Conservation (phyloP, 2,329 filamentous ascomycete genomes). For the Aureobasidium vineae region DNA sequence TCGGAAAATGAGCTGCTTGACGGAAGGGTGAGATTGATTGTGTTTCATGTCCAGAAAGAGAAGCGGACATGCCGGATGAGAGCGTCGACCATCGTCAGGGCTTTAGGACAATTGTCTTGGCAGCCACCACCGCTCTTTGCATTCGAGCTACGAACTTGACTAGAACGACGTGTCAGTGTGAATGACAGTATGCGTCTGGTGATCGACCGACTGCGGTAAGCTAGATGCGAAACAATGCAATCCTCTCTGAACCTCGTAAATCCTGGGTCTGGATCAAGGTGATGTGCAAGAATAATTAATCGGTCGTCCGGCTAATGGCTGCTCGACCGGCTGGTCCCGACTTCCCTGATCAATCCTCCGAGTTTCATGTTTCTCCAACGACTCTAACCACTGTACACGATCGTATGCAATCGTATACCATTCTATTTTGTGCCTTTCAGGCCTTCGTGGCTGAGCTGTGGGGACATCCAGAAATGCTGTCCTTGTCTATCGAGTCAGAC, state of each 20-base stretch:
- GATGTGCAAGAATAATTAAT: background rate
- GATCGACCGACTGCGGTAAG: background rate
- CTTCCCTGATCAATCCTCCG: slow-evolving; percentile 3
- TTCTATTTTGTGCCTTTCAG: background rate
- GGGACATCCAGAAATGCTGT: background rate
- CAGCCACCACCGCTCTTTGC: background rate
- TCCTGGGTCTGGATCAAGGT: background rate
- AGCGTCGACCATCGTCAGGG: background rate
- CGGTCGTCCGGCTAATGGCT: slow-evolving; percentile 14
- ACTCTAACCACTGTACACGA: background rate
- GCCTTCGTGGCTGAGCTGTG: slow-evolving; percentile 11
- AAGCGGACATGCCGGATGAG: background rate
- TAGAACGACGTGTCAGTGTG: background rate
- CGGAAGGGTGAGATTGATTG: slow-evolving; percentile 11
- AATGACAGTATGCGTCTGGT: background rate
- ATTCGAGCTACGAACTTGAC: background rate
- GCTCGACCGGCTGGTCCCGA: slow-evolving; percentile 13
- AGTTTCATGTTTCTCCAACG: slow-evolving; percentile 12
- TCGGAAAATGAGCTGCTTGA: slow-evolving; percentile 9
- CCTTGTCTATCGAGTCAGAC: background rate
- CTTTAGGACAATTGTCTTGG: background rate
- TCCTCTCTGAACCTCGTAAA: too few relatives aligned
- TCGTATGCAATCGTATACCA: background rate
- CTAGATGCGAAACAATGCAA: too few relatives aligned
- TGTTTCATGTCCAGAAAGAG: slow-evolving; percentile 24